Conservation (phyloP, 2,329 filamentous ascomycete genomes). For the Colletotrichum lentis region DNA sequence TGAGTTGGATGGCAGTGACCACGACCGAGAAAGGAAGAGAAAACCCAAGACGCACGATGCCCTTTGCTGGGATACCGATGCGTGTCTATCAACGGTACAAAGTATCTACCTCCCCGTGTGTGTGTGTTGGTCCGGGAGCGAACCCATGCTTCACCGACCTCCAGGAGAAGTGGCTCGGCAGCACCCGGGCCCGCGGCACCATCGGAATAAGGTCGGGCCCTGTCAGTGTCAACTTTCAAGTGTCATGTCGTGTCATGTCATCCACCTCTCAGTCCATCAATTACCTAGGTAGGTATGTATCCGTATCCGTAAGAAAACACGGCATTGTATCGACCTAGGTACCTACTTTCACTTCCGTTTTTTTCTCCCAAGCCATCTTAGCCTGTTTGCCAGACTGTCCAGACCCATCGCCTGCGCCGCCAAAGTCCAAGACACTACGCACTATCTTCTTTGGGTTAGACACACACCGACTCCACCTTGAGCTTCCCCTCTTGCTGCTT, state of each 20-base stretch:
- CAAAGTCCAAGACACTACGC: conserved; percentile 12
- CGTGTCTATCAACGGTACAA: no score
- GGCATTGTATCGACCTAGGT: not conserved
- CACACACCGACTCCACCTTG: conserved; percentile 20
- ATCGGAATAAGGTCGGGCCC: conserved; percentile 28
- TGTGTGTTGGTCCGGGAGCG: no score
- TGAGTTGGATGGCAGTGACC: no score
- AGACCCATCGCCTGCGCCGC: conserved; percentile 31
- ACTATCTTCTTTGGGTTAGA: conserved; percentile 34
- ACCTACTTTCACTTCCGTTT: not conserved
- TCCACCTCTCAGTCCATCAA: no score
- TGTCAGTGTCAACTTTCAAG: not conserved
- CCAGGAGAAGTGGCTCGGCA: conserved; percentile 5
- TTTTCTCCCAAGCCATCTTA: not conserved
- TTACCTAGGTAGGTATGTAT: no score
- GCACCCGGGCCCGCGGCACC: conserved; percentile 27
- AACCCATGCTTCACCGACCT: no score
- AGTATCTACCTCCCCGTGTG: no score
- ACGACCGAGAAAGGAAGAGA: no score
- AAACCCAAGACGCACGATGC: no score
- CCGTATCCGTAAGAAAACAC: no score
- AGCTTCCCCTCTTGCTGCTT: conserved; percentile 23
- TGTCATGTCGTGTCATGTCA: no score
- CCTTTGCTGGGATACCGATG: no score
- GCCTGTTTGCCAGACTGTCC: conserved; percentile 22